These are phyloP conservation scores for Oxytropis ochrocephala DNA, from an alignment of 306 rosid species.

Conservation along the genomic window DNA sequence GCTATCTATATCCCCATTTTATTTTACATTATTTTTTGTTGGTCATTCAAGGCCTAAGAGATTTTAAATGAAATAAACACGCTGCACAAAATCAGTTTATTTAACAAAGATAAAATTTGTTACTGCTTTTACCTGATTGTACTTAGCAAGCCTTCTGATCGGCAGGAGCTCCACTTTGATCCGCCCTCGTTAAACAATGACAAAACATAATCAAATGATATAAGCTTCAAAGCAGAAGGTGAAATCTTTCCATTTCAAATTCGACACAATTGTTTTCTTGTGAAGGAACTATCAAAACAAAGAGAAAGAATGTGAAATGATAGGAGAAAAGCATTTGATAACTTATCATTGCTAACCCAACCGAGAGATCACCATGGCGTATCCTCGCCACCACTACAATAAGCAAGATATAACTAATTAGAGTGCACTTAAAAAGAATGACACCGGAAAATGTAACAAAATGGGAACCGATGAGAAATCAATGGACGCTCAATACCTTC, in stretches of 20 bases:
- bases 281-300: not conserved
- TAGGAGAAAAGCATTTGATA: no score
- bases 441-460: not conserved
- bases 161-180: constrained; percentile 99
- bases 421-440: not conserved
- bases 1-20: no score
- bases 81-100: no score
- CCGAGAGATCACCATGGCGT: no score
- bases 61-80: no score
- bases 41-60: no score
- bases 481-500: constrained; percentile 44
- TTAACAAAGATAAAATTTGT: no score
- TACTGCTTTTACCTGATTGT: constrained; percentile 73
- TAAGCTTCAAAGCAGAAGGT: not conserved
- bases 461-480: not conserved
- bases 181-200: constrained; percentile 60
- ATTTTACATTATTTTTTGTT: no score
- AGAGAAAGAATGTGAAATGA: not conserved
- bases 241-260: not conserved
- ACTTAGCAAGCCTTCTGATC: constrained; percentile 98
- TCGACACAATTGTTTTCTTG: not conserved
- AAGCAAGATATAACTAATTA: no score
- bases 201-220: not conserved
- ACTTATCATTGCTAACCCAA: no score
- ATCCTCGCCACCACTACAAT: no score